Evolutionary conservation across 2,329 filamentous ascomycete species (phyloP), one percentile per base, ranked within the genome.

Genomic region (Aureobasidium sp.): DNA sequence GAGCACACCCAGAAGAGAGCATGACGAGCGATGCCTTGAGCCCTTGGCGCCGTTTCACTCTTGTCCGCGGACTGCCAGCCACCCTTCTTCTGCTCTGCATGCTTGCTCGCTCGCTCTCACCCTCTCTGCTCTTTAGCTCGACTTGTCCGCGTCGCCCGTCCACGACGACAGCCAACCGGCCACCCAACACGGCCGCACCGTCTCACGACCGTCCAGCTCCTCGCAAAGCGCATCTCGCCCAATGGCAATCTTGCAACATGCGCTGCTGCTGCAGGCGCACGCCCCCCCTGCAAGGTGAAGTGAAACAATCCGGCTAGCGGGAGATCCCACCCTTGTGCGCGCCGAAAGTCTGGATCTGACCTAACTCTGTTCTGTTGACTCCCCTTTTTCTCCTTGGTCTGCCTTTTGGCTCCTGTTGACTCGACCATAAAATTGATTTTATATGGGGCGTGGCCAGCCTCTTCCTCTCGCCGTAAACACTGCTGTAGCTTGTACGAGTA

Each of bases 281-380:
- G 49, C 59, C 49, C 59, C 21, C 21, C 57, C 39, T 54, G 41
- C 41, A 55, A 61, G 42, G 29, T 53, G n/a, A 61, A 25, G 59
- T 61, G 59, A 61, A 61, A 61, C 59, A 61, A 54, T 61, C 59
- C 50, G 48, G 49, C 49, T 61, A 61, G 59, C 41, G 49, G 59
- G 49, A 61, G 59, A 61, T 61, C 59, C 49, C 39, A 21, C 30
- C 42, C 41, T 50, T 37, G 36, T 45, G 45, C 45, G 57, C 54
- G 21, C 42, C 57, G 45, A 7, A 50, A 59, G 45, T 50, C 57
- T 59, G 57, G 57, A 59, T 59, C 57, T 49, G 30, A 32, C 27
- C 48, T 47, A 59, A 59, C 44, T 59, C 36, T 50, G 42, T 58
- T 58, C 32, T 36, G 54, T 58, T 58, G 54, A 48, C 42, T 58